These are phyloP conservation scores for Pyrenophora tritici-repentis DNA, from an alignment of 2,329 filamentous ascomycete genomes.

Conservation along the genomic window DNA sequence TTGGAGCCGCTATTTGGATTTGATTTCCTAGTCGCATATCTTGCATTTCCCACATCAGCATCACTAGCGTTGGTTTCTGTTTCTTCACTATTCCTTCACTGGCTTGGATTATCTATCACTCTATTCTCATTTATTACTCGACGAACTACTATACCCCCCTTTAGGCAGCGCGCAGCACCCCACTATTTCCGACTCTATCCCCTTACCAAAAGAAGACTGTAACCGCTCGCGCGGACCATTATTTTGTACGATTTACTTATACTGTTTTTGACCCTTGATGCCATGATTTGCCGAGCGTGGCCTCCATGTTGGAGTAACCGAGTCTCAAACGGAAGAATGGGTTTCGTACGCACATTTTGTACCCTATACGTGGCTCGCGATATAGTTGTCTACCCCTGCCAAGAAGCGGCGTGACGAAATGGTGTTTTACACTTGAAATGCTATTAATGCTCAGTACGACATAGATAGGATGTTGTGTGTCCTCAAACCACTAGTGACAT, in stretches of 20 bases:
- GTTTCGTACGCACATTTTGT: constrained; percentile 20
- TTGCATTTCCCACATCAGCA: constrained; percentile 36
- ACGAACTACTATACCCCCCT: constrained; percentile 43
- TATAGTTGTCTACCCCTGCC: constrained; percentile 23
- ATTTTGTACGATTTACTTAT: constrained; percentile 31
- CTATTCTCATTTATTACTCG: constrained; percentile 18
- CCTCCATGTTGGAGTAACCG: constrained; percentile 12
- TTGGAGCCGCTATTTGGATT: constrained; percentile 18
- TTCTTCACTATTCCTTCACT: constrained; percentile 17
- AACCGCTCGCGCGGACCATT: constrained; percentile 49
- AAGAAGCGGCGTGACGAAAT: constrained; percentile 13
- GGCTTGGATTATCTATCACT: not conserved
- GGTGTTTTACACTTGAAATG: constrained; percentile 15
- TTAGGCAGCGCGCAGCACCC: constrained; percentile 19
- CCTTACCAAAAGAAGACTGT: constrained; percentile 46
- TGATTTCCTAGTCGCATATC: constrained; percentile 17
- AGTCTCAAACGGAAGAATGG: constrained; percentile 22
- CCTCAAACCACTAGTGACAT: constrained; percentile 5
- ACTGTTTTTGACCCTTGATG: constrained; percentile 9
- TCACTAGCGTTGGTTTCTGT: constrained; percentile 34
- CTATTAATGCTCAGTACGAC: constrained; percentile 14
- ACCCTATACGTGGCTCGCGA: constrained; percentile 23
- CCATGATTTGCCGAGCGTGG: constrained; percentile 3
- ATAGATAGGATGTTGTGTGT: constrained; percentile 3
- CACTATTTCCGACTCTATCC: constrained; percentile 21